Evolutionary conservation across 2,329 filamentous ascomycete genomes (phyloP).

Genomic region (Colletotrichum sp.): DNA sequence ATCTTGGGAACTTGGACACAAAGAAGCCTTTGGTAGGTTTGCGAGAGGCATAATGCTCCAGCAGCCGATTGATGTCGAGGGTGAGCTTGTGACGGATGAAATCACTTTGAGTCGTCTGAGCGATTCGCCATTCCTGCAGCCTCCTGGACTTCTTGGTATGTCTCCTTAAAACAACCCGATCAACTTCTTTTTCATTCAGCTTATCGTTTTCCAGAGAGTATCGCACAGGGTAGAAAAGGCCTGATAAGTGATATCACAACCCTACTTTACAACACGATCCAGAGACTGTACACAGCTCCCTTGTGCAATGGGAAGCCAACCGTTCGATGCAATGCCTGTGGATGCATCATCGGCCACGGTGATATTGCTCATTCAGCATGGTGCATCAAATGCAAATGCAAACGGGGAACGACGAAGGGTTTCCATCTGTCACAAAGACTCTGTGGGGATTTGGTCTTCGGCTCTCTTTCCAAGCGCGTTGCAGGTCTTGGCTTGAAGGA

Average conservation of each 20-base stretch:
- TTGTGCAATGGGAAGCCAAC: neutral
- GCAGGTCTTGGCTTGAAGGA: neutral
- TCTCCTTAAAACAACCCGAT: accelerated
- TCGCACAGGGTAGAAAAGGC: neutral
- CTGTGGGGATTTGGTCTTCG: neutral
- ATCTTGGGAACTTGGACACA: neutral
- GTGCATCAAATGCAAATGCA: neutral
- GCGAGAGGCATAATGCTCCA: neutral
- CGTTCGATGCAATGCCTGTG: neutral
- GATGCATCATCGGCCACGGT: neutral
- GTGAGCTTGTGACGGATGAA: neutral
- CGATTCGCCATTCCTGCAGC: neutral
- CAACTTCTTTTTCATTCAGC: neutral
- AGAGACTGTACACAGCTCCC: neutral
- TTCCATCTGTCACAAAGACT: neutral
- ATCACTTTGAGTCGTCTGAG: neutral
- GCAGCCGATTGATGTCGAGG: neutral
- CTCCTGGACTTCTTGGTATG: neutral
- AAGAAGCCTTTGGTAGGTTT: neutral
- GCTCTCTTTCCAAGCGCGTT: neutral
- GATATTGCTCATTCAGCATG: neutral
- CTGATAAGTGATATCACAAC: too few relatives aligned
- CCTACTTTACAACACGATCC: neutral
- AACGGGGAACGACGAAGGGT: neutral
- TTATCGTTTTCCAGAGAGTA: neutral